Evolutionary conservation across 208 protist species (phyloP).

Genomic region (Naegleria lovaniensis): DNA sequence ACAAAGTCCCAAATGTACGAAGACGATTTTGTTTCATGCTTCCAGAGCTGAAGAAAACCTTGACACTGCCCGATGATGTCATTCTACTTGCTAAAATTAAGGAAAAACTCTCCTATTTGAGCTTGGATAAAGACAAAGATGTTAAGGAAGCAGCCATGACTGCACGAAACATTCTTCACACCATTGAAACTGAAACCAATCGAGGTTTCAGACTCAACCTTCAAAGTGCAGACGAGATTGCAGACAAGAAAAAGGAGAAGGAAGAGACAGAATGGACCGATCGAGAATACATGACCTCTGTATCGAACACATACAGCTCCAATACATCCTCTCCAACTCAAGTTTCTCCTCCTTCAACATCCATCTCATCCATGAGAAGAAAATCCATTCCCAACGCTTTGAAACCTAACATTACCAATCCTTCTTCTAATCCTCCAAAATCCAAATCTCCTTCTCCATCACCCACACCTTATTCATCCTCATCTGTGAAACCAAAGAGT

Average conservation of each 20-base stretch:
- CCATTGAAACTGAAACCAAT: neutral
- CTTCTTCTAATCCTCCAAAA: neutral
- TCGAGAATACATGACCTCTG: neutral
- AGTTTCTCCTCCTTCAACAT: neutral
- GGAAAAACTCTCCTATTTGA: slow-evolving; percentile 13
- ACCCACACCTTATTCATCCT: neutral
- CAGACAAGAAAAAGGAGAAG: neutral
- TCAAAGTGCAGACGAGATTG: neutral
- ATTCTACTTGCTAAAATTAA: neutral
- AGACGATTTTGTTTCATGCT: neutral
- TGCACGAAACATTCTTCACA: neutral
- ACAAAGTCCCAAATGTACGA: neutral
- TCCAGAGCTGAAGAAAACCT: neutral
- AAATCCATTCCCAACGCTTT: neutral
- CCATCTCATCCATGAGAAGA: neutral
- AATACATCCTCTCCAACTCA: neutral
- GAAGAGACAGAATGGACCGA: neutral
- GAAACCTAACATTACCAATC: neutral
- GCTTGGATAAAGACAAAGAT: slow-evolving; percentile 19
- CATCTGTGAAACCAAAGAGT: neutral
- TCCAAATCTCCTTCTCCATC: neutral
- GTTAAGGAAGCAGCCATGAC: neutral
- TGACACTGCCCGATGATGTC: neutral
- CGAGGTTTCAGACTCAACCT: neutral
- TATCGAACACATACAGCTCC: neutral